phyloP scores from a whole-genome alignment of 2,329 filamentous ascomycete species.

The Pyricularia grisea region DNA sequence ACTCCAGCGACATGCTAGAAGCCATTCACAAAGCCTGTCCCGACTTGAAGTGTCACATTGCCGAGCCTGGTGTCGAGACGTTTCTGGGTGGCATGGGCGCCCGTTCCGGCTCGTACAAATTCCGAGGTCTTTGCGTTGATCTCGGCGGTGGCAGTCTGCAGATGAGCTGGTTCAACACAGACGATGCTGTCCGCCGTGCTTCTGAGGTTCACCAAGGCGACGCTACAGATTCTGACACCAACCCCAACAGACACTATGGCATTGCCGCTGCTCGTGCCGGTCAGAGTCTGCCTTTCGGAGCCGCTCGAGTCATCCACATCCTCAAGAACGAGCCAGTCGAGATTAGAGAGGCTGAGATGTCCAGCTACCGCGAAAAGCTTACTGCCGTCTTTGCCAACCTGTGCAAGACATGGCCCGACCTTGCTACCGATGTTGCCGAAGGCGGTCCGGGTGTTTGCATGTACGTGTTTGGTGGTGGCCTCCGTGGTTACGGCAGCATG shows the following conservation, averaged over 20 bases:
- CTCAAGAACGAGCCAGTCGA: slow-evolving; percentile 24
- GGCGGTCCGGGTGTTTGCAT: slow-evolving; percentile 47
- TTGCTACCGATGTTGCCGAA: slow-evolving; percentile 23
- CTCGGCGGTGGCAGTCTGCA: slow-evolving; percentile 66
- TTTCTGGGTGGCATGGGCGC: slow-evolving; percentile 76
- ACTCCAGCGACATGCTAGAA: slow-evolving; percentile 57
- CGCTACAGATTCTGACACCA: neutral
- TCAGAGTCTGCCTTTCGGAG: slow-evolving; percentile 51
- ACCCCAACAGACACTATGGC: slow-evolving; percentile 28
- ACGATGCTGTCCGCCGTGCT: slow-evolving; percentile 12
- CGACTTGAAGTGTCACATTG: slow-evolving; percentile 60
- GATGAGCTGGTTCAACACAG: slow-evolving; percentile 53
- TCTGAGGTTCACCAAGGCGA: slow-evolving; percentile 6
- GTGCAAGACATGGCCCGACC: slow-evolving; percentile 35
- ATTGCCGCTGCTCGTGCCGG: slow-evolving; percentile 43
- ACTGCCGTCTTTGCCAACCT: slow-evolving; percentile 48
- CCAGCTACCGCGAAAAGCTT: slow-evolving; percentile 49
- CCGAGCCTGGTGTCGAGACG: slow-evolving; percentile 74
- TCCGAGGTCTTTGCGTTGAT: slow-evolving; percentile 76
- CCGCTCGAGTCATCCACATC: slow-evolving; percentile 39
- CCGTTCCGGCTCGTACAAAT: slow-evolving; percentile 59
- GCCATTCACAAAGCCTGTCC: slow-evolving; percentile 51
- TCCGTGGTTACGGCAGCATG: slow-evolving; percentile 83
- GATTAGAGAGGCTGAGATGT: slow-evolving; percentile 34
- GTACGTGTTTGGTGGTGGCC: slow-evolving; percentile 84